These are phyloP conservation scores for Fusarium sp. DNA, from an alignment of 2,329 filamentous ascomycete genomes.

Conservation along the genomic window DNA sequence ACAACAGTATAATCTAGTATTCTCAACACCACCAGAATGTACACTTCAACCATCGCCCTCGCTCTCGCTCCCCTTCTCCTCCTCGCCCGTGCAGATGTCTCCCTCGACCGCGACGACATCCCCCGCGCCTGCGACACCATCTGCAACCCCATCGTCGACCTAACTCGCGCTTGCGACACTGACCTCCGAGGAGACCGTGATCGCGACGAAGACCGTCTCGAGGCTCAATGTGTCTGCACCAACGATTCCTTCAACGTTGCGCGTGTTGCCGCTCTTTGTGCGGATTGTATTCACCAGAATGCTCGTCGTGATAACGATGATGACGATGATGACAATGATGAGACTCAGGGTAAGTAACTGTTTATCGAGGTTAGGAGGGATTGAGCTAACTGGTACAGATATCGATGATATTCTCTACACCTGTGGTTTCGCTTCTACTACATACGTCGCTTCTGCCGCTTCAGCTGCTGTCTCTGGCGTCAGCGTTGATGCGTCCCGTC, in stretches of 20 bases:
- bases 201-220: slow-evolving; percentile 52
- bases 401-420: slow-evolving; percentile 52
- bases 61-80: slow-evolving; percentile 47
- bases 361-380: rapidly evolving
- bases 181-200: slow-evolving; percentile 48
- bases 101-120: slow-evolving; percentile 51
- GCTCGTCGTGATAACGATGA: slow-evolving; percentile 33
- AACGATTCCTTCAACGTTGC: slow-evolving; percentile 56
- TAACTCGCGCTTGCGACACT: slow-evolving; percentile 53
- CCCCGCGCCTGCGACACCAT: slow-evolving; percentile 52
- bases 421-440: slow-evolving; percentile 52
- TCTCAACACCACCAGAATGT: slow-evolving; percentile 43
- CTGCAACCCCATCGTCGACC: slow-evolving; percentile 53
- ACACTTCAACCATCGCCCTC: slow-evolving; percentile 47
- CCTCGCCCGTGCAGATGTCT: slow-evolving; percentile 50
- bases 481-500: slow-evolving; percentile 49
- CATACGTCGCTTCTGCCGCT: slow-evolving; percentile 46
- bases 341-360: slow-evolving; percentile 41
- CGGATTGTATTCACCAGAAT: slow-evolving; percentile 54
- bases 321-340: slow-evolving; percentile 35
- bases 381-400: slow-evolving; percentile 40
- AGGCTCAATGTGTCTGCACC: slow-evolving; percentile 56
- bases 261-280: slow-evolving; percentile 52
- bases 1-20: neutral
- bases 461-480: slow-evolving; percentile 46